Evolutionary conservation across 352 stramenopile genomes (phyloP).

Genomic region (Phytophthora cryptogea): DNA sequence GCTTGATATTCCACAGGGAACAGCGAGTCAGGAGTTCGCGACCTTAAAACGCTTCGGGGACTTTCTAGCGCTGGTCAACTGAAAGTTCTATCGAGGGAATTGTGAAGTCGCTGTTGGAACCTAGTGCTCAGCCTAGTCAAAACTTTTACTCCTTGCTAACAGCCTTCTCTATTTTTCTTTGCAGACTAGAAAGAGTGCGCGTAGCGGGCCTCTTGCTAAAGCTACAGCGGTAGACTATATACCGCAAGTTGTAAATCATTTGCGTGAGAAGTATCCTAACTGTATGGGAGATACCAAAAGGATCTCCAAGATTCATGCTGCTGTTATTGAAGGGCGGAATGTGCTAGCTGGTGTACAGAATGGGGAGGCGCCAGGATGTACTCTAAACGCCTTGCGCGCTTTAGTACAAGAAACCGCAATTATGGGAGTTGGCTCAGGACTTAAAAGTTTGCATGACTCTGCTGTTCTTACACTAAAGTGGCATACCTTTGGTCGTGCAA

Average conservation of each 20-base stretch:
- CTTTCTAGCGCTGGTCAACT: slow-evolving; percentile 3
- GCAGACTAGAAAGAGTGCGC: slow-evolving; percentile 3
- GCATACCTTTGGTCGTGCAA: too few relatives aligned
- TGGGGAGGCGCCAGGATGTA: slow-evolving; percentile 6
- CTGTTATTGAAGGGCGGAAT: slow-evolving; percentile 10
- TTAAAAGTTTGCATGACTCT: slow-evolving; percentile 9
- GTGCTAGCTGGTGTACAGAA: slow-evolving; percentile 2
- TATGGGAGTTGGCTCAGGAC: too few relatives aligned
- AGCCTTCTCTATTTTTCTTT: slow-evolving; percentile 4
- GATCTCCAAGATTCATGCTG: slow-evolving; percentile 3
- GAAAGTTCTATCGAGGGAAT: slow-evolving; percentile 2
- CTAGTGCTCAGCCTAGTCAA: background rate
- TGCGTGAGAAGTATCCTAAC: slow-evolving; percentile 2
- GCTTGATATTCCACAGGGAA: background rate
- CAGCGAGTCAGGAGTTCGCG: slow-evolving; percentile 2
- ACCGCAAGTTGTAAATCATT: background rate
- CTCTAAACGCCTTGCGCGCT: background rate
- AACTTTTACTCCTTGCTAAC: slow-evolving; percentile 16
- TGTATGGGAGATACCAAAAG: slow-evolving; percentile 6
- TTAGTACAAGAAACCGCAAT: slow-evolving; percentile 2
- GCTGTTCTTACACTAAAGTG: slow-evolving; percentile 7
- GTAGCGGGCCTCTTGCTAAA: background rate
- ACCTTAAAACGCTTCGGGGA: slow-evolving; percentile 11
- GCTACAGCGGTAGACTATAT: slow-evolving; percentile 11
- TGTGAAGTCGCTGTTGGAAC: background rate